phyloP scores from a whole-genome alignment of 2,329 filamentous ascomycete genomes.

The Paraphoma chrysanthemicola region DNA sequence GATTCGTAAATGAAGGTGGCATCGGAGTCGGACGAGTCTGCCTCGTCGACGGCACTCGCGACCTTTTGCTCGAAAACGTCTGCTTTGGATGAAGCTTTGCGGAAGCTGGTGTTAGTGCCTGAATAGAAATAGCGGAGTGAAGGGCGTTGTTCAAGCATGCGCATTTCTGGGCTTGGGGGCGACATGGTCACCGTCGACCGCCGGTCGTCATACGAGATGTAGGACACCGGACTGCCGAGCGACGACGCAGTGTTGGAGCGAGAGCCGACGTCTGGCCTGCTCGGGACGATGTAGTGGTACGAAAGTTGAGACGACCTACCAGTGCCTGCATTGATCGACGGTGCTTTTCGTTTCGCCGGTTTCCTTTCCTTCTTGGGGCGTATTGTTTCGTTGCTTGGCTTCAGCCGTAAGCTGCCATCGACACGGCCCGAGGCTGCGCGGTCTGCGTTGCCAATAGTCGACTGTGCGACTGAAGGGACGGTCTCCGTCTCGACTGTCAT shows the following conservation, averaged over 20 bases:
- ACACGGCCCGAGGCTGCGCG: conserved; percentile 65
- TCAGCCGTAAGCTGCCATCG: conserved; percentile 80
- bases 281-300: conserved; percentile 39
- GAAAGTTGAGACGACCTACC: conserved; percentile 64
- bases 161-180: conserved; percentile 37
- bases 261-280: conserved; percentile 30
- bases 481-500: conserved; percentile 99
- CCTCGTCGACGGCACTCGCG: conserved; percentile 93
- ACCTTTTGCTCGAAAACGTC: conserved; percentile 98
- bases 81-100: conserved; percentile 85
- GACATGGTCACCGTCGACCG: conserved; percentile 33
- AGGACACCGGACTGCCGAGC: conserved; percentile 38
- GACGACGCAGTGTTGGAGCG: conserved; percentile 37
- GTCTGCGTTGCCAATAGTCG: conserved; percentile 69
- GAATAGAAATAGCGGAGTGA: conserved; percentile 44
- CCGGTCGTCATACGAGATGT: conserved; percentile 39
- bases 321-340: conserved; percentile 73
- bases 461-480: conserved; percentile 87
- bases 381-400: conserved; percentile 94
- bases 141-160: conserved; percentile 28
- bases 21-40: conserved; percentile 94
- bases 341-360: conserved; percentile 76
- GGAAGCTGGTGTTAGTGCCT: conserved; percentile 44
- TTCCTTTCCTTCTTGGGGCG: conserved; percentile 93
- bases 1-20: conserved; percentile 99